A percentile compares a stretch with the other conserved stretches of the same genome.
These are phyloP conservation scores for Candida tallmaniae DNA, from an alignment of 805 yeast genomes.

Conservation along the genomic window DNA sequence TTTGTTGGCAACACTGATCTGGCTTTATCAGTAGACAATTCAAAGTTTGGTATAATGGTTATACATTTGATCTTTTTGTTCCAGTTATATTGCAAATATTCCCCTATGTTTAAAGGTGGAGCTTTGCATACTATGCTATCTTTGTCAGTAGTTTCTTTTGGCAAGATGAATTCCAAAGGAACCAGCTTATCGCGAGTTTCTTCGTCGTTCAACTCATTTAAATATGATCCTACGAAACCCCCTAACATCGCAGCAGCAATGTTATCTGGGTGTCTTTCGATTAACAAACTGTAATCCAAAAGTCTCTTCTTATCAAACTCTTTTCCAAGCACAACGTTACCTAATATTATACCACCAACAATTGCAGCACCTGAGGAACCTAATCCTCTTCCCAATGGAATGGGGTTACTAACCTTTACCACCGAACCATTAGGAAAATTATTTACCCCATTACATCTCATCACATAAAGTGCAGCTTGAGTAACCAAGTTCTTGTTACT, in stretches of 20 bases:
- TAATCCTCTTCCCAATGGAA: conserved; percentile 93
- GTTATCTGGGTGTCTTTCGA: conserved; percentile 97
- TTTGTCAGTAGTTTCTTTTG: conserved; percentile 65
- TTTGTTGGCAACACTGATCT: conserved; percentile 84
- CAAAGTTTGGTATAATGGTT: conserved; percentile 90
- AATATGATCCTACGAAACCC: conserved; percentile 93
- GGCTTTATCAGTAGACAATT: conserved; percentile 87
- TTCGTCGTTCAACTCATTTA: conserved; percentile 69
- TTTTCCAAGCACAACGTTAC: conserved; percentile 75
- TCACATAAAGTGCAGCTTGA: conserved; percentile 84
- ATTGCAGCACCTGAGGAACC: conserved; percentile 99
- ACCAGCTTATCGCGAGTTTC: conserved; percentile 67
- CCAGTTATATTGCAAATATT: conserved; percentile 83
- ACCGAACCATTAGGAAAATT: conserved; percentile 81
- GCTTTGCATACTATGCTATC: conserved; percentile 27
- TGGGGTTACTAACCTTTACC: conserved; percentile 80
- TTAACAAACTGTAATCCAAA: conserved; percentile 93
- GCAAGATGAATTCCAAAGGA: conserved; percentile 81
- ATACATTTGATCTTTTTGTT: conserved; percentile 77
- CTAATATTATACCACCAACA: conserved; percentile 92
- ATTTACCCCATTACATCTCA: conserved; percentile 74
- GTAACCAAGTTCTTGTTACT: conserved; percentile 85
- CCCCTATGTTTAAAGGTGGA: conserved; percentile 87
- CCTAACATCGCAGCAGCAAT: conserved; percentile 99
- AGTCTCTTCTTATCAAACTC: conserved; percentile 72